Conservation (phyloP, 2,329 filamentous ascomycete species). For the Thelonectria discophora region DNA sequence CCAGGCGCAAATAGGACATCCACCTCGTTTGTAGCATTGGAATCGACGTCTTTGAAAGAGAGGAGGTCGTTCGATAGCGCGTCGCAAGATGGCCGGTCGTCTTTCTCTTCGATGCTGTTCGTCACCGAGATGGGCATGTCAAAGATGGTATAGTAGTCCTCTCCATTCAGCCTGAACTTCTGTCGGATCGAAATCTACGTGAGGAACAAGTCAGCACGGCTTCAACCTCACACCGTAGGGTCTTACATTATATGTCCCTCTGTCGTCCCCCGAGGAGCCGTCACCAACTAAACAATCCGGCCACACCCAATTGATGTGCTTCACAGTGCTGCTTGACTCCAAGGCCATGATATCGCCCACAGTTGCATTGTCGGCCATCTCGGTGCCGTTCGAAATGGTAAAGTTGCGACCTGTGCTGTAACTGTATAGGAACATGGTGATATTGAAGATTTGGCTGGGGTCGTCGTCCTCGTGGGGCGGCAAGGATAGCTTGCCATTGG, state of each 20-base stretch:
- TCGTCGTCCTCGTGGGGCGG: slow-evolving; percentile 63
- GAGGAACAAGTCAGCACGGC: neutral
- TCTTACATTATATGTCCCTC: slow-evolving; percentile 68
- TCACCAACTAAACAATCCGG: slow-evolving; percentile 73
- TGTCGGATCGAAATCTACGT: slow-evolving; percentile 74
- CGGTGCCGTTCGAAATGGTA: slow-evolving; percentile 72
- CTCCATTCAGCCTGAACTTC: slow-evolving; percentile 71
- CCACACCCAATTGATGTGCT: slow-evolving; percentile 78
- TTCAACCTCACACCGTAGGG: neutral
- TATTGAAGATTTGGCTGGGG: slow-evolving; percentile 67
- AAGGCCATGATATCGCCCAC: slow-evolving; percentile 66
- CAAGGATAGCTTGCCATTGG: slow-evolving; percentile 69
- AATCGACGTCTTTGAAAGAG: slow-evolving; percentile 55
- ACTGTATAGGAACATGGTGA: slow-evolving; percentile 74
- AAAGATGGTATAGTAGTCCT: slow-evolving; percentile 74
- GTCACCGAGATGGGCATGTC: slow-evolving; percentile 75
- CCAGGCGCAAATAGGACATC: slow-evolving; percentile 62
- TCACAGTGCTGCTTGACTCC: slow-evolving; percentile 74
- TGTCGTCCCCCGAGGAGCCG: slow-evolving; percentile 54
- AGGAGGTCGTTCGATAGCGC: slow-evolving; percentile 61
- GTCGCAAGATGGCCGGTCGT: slow-evolving; percentile 59
- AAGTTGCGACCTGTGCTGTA: slow-evolving; percentile 71
- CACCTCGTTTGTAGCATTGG: slow-evolving; percentile 52
- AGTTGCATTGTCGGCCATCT: slow-evolving; percentile 59
- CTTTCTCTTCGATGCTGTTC: slow-evolving; percentile 64